These are phyloP conservation scores for Isoetes engelmannii DNA, from an alignment of 83 land plant species.

Conservation along the genomic window DNA sequence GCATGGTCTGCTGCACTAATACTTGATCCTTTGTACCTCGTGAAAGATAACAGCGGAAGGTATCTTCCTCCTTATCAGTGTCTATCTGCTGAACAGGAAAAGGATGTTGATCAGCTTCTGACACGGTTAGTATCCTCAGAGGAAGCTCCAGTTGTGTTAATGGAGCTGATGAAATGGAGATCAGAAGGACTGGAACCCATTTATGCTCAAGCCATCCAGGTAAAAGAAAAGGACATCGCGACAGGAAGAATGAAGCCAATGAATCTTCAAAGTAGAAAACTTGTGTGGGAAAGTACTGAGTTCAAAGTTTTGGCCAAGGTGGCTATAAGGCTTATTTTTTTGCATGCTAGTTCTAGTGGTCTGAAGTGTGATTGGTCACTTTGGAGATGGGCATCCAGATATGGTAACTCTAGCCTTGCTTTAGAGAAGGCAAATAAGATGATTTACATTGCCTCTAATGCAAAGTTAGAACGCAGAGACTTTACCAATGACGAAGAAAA, in stretches of 20 bases:
- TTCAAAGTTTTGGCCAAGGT: slow-evolving; percentile 3
- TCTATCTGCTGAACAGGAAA: background rate
- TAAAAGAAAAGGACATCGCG: slow-evolving; percentile 2
- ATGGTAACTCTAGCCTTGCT: background rate
- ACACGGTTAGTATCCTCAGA: slow-evolving; percentile 3
- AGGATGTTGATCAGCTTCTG: slow-evolving; percentile 1
- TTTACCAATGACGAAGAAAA: slow-evolving; percentile 5
- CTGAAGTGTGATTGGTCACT: slow-evolving; percentile 7
- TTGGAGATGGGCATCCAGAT: background rate
- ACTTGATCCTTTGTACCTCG: slow-evolving; percentile 26
- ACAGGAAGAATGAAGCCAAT: slow-evolving; percentile 3
- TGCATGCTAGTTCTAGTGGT: slow-evolving; percentile 6
- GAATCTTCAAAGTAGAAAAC: slow-evolving; percentile 1
- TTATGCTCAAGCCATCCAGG: slow-evolving; percentile 8
- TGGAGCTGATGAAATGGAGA: slow-evolving; percentile 13
- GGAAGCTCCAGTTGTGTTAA: background rate
- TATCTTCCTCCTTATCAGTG: slow-evolving; percentile 20
- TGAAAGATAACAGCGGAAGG: slow-evolving; percentile 18
- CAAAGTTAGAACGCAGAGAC: slow-evolving; percentile 4
- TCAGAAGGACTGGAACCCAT: slow-evolving; percentile 9
- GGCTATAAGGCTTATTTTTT: slow-evolving; percentile 4
- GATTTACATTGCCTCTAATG: slow-evolving; percentile 6
- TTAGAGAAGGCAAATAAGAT: slow-evolving; percentile 5
- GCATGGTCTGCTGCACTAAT: slow-evolving; percentile 20
- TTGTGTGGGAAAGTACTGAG: slow-evolving; percentile 4